These are phyloP conservation scores for Alternaria sp. DNA, from an alignment of 2,329 filamentous ascomycete genomes.

Conservation along the genomic window DNA sequence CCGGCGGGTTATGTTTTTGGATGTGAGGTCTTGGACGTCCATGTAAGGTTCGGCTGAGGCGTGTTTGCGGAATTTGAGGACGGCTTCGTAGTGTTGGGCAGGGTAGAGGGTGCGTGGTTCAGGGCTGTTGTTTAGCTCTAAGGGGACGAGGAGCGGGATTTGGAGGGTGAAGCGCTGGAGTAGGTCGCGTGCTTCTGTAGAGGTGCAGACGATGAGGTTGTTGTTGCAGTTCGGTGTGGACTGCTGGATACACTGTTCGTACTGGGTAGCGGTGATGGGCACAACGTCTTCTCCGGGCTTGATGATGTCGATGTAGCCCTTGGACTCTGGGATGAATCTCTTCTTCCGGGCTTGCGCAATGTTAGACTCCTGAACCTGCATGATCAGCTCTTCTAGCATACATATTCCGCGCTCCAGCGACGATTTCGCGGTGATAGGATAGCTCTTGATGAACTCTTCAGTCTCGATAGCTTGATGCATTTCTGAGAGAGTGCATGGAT, in stretches of 20 bases:
- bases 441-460: background rate
- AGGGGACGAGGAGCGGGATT: background rate
- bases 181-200: background rate
- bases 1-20: background rate
- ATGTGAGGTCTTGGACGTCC: background rate
- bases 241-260: background rate
- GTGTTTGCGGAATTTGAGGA: background rate
- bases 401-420: background rate
- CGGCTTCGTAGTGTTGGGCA: background rate
- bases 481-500: fast-evolving
- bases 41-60: background rate
- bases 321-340: background rate
- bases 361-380: fast-evolving
- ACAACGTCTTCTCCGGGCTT: background rate
- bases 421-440: background rate
- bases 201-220: background rate
- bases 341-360: background rate
- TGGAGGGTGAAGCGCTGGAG: background rate
- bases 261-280: background rate
- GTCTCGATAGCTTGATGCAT: background rate
- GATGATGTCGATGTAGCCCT: background rate
- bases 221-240: background rate
- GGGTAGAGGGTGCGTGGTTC: background rate
- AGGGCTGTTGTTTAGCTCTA: background rate
- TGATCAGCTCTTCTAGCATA: background rate